These are phyloP conservation scores for Melaleuca quinquenervia DNA, from an alignment of 345 rosid genomes.

Conservation along the genomic window DNA sequence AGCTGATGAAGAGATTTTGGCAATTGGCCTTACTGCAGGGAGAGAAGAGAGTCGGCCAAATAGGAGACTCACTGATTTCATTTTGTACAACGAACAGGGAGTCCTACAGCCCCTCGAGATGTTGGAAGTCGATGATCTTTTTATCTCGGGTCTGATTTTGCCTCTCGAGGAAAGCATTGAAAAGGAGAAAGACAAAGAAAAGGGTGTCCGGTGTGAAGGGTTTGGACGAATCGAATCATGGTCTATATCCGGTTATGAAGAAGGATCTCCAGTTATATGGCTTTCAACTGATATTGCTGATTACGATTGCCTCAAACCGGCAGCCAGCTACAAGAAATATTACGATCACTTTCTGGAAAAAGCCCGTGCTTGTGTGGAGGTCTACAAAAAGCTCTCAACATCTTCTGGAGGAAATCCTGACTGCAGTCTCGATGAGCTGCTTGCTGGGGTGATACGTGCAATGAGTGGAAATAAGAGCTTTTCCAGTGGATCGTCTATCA, in stretches of 20 bases:
- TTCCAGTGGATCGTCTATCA: conserved; percentile 23
- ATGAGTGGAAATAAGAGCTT: conserved; percentile 43
- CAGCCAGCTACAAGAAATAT: conserved; percentile 31
- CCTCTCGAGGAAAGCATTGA: conserved; percentile 30
- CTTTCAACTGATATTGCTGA: conserved; percentile 48
- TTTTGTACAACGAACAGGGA: conserved; percentile 32
- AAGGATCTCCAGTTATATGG: conserved; percentile 56
- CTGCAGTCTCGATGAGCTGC: conserved; percentile 52
- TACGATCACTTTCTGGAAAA: conserved; percentile 43
- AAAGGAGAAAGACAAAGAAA: conserved; percentile 31
- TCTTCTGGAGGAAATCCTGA: conserved; percentile 48
- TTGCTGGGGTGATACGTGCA: conserved; percentile 46
- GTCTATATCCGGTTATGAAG: conserved; percentile 66
- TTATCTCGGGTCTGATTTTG: conserved; percentile 39
- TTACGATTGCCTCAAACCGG: conserved; percentile 49
- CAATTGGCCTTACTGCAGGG: conserved; percentile 22
- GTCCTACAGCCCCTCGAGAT: conserved; percentile 20
- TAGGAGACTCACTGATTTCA: conserved; percentile 48
- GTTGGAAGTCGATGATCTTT: conserved; percentile 44
- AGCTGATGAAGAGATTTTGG: conserved; percentile 44
- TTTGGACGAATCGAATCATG: conserved; percentile 48
- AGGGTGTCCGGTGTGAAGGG: conserved; percentile 34
- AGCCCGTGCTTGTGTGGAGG: conserved; percentile 48
- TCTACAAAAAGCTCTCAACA: conserved; percentile 45
- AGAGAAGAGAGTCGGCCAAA: conserved; percentile 22